Conservation (phyloP, 2,329 filamentous ascomycete species). For the Fusarium keratoplasticum region DNA sequence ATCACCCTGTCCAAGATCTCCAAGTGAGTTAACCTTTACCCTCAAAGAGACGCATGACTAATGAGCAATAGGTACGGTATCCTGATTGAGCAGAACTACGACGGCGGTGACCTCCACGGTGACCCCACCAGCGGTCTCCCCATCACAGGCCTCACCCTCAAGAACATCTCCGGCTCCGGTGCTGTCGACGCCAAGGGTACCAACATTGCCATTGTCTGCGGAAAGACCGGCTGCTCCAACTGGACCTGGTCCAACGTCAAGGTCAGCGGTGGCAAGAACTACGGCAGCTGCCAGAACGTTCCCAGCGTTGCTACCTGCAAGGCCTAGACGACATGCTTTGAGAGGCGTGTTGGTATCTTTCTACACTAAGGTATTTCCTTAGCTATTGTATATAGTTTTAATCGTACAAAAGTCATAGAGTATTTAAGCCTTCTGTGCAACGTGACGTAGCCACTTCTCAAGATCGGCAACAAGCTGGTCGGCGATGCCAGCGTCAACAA, state of each 20-base stretch:
- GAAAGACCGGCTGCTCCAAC: slow-evolving; percentile 53
- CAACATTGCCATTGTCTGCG: slow-evolving; percentile 66
- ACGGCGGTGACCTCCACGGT: slow-evolving; percentile 59
- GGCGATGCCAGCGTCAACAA: neutral
- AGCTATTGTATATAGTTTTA: neutral
- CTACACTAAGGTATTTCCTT: neutral
- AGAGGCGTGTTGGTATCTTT: neutral
- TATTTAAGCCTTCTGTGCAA: neutral
- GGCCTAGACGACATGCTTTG: neutral
- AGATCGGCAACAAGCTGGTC: neutral
- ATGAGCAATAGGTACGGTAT: slow-evolving; percentile 46
- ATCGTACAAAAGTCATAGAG: neutral
- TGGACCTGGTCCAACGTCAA: slow-evolving; percentile 65
- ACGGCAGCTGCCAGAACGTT: slow-evolving; percentile 45
- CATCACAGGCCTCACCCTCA: slow-evolving; percentile 60
- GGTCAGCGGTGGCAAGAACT: slow-evolving; percentile 63
- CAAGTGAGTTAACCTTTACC: slow-evolving; percentile 35
- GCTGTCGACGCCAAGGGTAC: slow-evolving; percentile 51
- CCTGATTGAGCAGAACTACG: slow-evolving; percentile 58
- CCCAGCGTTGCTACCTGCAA: slow-evolving; percentile 40
- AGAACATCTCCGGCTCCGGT: slow-evolving; percentile 54
- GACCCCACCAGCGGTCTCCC: slow-evolving; percentile 59
- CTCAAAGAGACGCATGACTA: neutral
- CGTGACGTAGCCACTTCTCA: neutral
- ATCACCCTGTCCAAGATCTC: slow-evolving; percentile 56